These are phyloP conservation scores for Mycosphaerella sp. DNA, from an alignment of 2,329 filamentous ascomycete genomes.

Conservation along the genomic window DNA sequence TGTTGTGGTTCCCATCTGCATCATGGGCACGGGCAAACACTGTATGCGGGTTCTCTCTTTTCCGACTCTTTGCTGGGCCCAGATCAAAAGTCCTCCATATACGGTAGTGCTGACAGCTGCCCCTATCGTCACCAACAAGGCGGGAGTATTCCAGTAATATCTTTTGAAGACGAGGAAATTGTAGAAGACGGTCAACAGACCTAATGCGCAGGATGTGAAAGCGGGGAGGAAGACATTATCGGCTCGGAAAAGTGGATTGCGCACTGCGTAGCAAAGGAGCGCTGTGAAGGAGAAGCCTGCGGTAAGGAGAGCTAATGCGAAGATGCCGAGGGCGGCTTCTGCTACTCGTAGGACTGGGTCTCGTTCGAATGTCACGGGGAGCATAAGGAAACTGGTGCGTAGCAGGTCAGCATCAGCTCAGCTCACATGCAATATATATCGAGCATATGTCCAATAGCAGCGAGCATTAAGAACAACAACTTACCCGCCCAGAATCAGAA, in stretches of 20 bases:
- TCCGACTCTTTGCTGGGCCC: slow-evolving; percentile 38
- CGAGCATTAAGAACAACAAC: slow-evolving; percentile 9
- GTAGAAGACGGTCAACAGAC: slow-evolving; percentile 45
- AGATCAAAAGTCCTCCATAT: slow-evolving; percentile 40
- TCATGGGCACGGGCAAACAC: slow-evolving; percentile 12
- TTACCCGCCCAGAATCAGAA: slow-evolving; percentile 46
- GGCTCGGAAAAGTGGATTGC: slow-evolving; percentile 42
- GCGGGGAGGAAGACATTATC: slow-evolving; percentile 44
- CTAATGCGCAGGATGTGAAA: slow-evolving; percentile 41
- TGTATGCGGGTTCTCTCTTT: slow-evolving; percentile 22
- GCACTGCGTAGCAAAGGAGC: slow-evolving; percentile 43
- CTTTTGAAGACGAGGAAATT: slow-evolving; percentile 39
- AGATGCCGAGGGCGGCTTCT: slow-evolving; percentile 38
- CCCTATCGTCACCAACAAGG: slow-evolving; percentile 39
- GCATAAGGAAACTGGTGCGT: slow-evolving; percentile 41
- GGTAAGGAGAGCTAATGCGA: slow-evolving; percentile 43
- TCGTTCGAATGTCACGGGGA: slow-evolving; percentile 43
- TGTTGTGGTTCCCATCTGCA: background rate
- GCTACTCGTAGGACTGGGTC: slow-evolving; percentile 36
- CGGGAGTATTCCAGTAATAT: slow-evolving; percentile 40
- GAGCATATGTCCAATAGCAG: slow-evolving; percentile 14
- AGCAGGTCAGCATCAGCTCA: slow-evolving; percentile 12
- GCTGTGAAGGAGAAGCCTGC: slow-evolving; percentile 45
- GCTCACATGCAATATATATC: background rate
- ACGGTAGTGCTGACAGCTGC: slow-evolving; percentile 36